Conservation (phyloP, 2,329 filamentous ascomycete genomes). For the Rasamsonia emersonii region DNA sequence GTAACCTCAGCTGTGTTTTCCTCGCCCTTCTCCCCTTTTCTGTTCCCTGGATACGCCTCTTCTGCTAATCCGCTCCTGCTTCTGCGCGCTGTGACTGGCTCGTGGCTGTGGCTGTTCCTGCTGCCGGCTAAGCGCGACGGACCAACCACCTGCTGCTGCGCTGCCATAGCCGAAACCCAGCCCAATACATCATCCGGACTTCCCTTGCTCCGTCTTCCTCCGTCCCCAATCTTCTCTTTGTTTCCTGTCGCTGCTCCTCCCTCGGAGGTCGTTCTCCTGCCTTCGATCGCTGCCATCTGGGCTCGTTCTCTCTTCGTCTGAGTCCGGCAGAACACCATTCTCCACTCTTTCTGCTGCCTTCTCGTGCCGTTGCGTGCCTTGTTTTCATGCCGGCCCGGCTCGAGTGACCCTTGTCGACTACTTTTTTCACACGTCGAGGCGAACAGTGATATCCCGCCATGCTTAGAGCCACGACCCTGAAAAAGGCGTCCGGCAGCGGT, state of each 20-base stretch:
- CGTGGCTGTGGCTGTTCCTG: no score
- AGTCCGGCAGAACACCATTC: neutral
- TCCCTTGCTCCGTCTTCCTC: slow-evolving; percentile 17
- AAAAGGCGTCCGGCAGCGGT: slow-evolving; percentile 28
- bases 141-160: no score
- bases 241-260: slow-evolving; percentile 2
- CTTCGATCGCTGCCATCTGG: neutral
- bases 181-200: no score
- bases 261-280: neutral
- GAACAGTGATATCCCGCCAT: slow-evolving; percentile 24
- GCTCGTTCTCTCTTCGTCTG: neutral
- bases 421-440: no score
- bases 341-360: slow-evolving; percentile 3
- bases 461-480: slow-evolving; percentile 31
- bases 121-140: no score
- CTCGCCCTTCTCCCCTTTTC: slow-evolving; percentile 5
- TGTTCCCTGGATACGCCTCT: slow-evolving; percentile 4
- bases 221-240: slow-evolving; percentile 3
- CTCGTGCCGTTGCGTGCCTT: slow-evolving; percentile 1
- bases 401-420: no score
- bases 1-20: slow-evolving; percentile 6
- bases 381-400: no score
- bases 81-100: slow-evolving; percentile 4
- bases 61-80: slow-evolving; percentile 2
- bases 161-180: no score